Percentiles rank a stretch among this genome's conserved stretches.
phyloP scores from a whole-genome alignment of 2,329 filamentous ascomycete species.

The Paracoccidioides brasiliensis region DNA sequence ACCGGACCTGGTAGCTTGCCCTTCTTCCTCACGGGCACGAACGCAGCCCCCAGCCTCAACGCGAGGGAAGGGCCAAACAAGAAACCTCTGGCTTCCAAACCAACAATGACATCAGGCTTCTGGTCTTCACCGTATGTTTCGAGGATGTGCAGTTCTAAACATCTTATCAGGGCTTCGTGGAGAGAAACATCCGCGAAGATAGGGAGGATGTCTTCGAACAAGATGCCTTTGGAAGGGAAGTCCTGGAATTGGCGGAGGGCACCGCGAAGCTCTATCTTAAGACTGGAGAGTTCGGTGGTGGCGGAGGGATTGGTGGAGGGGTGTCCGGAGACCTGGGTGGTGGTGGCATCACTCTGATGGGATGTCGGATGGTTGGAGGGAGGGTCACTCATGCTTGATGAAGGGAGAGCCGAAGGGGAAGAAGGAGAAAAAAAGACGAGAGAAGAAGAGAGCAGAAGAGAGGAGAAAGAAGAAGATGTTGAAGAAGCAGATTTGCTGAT shows the following conservation, averaged over 20 bases:
- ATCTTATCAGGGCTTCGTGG: slow-evolving; percentile 66
- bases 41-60: slow-evolving; percentile 65
- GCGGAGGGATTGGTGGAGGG: slow-evolving; percentile 34
- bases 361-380: slow-evolving; percentile 14
- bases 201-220: slow-evolving; percentile 97
- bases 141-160: slow-evolving; percentile 70
- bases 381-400: slow-evolving; percentile 28
- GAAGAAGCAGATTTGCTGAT: too few species aligned
- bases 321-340: slow-evolving; percentile 30
- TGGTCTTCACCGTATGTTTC: slow-evolving; percentile 44
- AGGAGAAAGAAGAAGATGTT: slow-evolving; percentile 7
- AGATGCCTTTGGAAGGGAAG: slow-evolving; percentile 82
- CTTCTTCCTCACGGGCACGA: slow-evolving; percentile 87
- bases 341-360: slow-evolving; percentile 26
- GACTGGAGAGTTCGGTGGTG: slow-evolving; percentile 45
- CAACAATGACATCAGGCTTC: slow-evolving; percentile 80
- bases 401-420: slow-evolving; percentile 18
- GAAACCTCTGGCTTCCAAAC: slow-evolving; percentile 87
- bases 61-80: slow-evolving; percentile 87
- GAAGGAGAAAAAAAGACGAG: slow-evolving; percentile 11
- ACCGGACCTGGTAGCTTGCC: slow-evolving; percentile 90
- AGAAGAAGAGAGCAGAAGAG: slow-evolving; percentile 10
- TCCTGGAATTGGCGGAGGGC: slow-evolving; percentile 77
- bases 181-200: slow-evolving; percentile 68
- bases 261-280: slow-evolving; percentile 54